phyloP scores from a whole-genome alignment of 164 flowering plant genomes.

The Vitis rupestris region DNA sequence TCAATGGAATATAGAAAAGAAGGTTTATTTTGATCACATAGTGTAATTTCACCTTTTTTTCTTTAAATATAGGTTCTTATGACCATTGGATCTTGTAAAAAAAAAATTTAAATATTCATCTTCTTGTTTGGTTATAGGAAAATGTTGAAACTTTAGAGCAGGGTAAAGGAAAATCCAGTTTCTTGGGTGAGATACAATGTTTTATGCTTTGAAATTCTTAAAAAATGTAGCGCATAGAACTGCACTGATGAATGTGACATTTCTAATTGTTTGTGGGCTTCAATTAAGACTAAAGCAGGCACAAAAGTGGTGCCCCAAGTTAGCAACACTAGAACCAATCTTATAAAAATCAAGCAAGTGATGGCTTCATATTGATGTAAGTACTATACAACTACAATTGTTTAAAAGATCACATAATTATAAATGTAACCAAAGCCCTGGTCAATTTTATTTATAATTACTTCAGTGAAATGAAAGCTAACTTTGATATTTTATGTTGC shows the following conservation, averaged over 20 bases:
- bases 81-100: too few species aligned
- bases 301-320: conserved; percentile 26
- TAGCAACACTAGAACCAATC: conserved; percentile 28
- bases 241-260: background rate
- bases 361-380: conserved; percentile 46
- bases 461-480: background rate
- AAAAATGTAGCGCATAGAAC: background rate
- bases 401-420: background rate
- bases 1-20: too few species aligned
- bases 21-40: background rate
- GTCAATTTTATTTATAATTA: background rate
- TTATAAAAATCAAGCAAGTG: conserved; percentile 41
- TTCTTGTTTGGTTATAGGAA: conserved; percentile 22
- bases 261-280: conserved; percentile 11
- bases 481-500: too few species aligned
- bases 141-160: conserved; percentile 22
- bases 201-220: background rate
- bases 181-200: conserved; percentile 25
- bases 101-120: background rate
- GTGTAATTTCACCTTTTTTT: background rate
- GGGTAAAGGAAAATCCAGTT: conserved; percentile 15
- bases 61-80: background rate
- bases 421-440: background rate
- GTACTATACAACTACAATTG: conserved; percentile 8
- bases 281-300: conserved; percentile 39